Evolutionary conservation across 768 basidiomycete genomes (phyloP).

Genomic region (Rhodotorula taiwanensis): DNA sequence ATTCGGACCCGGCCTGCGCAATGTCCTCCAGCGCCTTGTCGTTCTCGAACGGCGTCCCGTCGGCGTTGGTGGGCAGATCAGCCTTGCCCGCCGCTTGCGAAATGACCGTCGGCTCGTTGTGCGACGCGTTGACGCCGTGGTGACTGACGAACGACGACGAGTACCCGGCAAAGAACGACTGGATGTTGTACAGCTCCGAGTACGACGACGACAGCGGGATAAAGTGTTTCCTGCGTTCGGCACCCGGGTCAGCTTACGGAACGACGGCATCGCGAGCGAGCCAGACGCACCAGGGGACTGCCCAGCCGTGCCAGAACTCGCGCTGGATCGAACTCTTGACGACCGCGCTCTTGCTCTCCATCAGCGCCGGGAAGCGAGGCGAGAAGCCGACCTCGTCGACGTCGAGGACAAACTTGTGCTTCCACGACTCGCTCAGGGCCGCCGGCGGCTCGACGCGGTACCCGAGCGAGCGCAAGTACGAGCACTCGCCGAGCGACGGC

Average conservation of each 20-base stretch:
- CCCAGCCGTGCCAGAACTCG: constrained; percentile 43
- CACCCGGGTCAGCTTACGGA: not conserved
- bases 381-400: constrained; percentile 94
- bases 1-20: constrained; percentile 83
- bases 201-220: constrained; percentile 85
- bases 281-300: constrained; percentile 40
- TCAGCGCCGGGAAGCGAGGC: constrained; percentile 76
- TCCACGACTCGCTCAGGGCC: constrained; percentile 78
- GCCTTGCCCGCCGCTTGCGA: constrained; percentile 41
- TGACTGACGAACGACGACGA: constrained; percentile 24
- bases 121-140: constrained; percentile 15
- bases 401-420: constrained; percentile 85
- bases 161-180: constrained; percentile 80
- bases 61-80: constrained; percentile 30
- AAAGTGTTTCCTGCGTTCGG: constrained; percentile 69
- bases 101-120: constrained; percentile 16
- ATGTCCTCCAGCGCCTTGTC: constrained; percentile 55
- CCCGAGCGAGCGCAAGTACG: constrained; percentile 37
- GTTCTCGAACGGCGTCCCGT: constrained; percentile 35
- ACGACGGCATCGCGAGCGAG: not conserved
- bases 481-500: constrained; percentile 39
- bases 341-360: constrained; percentile 67
- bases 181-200: constrained; percentile 85
- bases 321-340: constrained; percentile 39
- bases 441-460: constrained; percentile 48